These are phyloP conservation scores for Benincasa hispida DNA, from an alignment of 306 rosid species.

Conservation along the genomic window DNA sequence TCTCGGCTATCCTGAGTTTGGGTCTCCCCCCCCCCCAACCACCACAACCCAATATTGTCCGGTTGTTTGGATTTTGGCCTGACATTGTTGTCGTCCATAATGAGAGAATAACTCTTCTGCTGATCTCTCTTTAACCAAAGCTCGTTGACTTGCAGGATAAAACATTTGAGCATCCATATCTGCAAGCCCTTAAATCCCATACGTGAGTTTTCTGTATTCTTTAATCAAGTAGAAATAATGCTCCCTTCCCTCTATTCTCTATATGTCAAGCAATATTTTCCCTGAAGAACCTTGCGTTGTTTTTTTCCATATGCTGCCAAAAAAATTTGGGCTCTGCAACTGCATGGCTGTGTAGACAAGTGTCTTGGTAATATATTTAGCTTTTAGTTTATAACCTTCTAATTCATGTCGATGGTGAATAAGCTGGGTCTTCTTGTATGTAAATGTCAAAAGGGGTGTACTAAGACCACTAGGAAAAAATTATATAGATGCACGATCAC, in stretches of 20 bases:
- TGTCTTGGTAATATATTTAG: not conserved
- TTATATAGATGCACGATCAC: not conserved
- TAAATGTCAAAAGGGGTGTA: not conserved
- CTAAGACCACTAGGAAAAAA: not conserved
- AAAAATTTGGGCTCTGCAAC: not conserved
- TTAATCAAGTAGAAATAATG: not conserved
- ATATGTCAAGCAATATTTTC: not conserved
- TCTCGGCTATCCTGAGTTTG: not conserved
- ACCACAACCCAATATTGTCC: no score
- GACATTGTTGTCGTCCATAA: not conserved
- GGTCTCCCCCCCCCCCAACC: no score
- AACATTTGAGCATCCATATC: constrained; percentile 79
- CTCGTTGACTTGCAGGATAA: constrained; percentile 61
- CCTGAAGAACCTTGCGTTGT: not conserved
- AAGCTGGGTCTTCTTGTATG: not conserved
- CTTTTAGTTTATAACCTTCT: not conserved
- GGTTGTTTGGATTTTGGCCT: not conserved
- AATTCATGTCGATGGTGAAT: not conserved
- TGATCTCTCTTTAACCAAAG: constrained; percentile 3
- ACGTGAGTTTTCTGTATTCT: constrained; percentile 38
- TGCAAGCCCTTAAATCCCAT: constrained; percentile 85
- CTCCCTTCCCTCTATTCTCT: not conserved
- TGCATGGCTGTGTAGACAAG: not conserved
- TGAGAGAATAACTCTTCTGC: not conserved
- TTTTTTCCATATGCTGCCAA: not conserved